Percentiles rank a stretch among this genome's conserved stretches.
Evolutionary conservation across 164 flowering plant species (phyloP).

Genomic region (Litsea cubeba): DNA sequence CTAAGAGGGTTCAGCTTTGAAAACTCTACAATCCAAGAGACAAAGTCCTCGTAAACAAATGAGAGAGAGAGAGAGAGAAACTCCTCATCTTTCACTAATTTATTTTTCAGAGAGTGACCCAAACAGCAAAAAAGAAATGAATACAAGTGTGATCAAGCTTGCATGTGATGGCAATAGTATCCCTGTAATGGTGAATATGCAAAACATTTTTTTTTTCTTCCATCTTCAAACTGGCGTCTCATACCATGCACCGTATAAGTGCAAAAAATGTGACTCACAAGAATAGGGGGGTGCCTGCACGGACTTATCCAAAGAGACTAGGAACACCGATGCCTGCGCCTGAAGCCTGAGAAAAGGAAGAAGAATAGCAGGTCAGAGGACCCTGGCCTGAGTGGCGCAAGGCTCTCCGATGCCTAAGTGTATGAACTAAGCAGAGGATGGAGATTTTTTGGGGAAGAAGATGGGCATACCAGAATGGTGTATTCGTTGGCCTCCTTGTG

Average conservation of each 20-base stretch:
- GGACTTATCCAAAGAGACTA: too few relatives aligned
- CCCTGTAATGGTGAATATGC: not conserved
- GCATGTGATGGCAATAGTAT: not conserved
- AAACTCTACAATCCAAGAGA: slow-evolving; percentile 41
- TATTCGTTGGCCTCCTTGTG: too few relatives aligned
- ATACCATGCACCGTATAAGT: not conserved
- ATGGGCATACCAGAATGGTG: too few relatives aligned
- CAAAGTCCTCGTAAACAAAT: not conserved
- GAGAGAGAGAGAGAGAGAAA: not conserved
- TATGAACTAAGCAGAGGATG: too few relatives aligned
- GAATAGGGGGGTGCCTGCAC: too few relatives aligned
- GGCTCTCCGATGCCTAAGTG: too few relatives aligned
- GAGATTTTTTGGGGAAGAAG: too few relatives aligned
- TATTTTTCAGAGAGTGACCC: not conserved
- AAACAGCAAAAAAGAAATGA: not conserved
- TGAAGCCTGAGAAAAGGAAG: too few relatives aligned
- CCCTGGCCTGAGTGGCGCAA: too few relatives aligned
- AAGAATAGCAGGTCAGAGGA: too few relatives aligned
- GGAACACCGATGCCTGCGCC: too few relatives aligned
- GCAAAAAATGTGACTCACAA: too few relatives aligned
- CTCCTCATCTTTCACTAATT: not conserved
- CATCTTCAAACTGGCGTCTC: not conserved
- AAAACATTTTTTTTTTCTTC: not conserved
- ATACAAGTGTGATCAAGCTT: not conserved
- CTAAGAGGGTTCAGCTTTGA: slow-evolving; percentile 63